Base-by-base conservation (phyloP, 176 grass and related monocot species). In the barley (Hordeum vulgare) region DNA sequence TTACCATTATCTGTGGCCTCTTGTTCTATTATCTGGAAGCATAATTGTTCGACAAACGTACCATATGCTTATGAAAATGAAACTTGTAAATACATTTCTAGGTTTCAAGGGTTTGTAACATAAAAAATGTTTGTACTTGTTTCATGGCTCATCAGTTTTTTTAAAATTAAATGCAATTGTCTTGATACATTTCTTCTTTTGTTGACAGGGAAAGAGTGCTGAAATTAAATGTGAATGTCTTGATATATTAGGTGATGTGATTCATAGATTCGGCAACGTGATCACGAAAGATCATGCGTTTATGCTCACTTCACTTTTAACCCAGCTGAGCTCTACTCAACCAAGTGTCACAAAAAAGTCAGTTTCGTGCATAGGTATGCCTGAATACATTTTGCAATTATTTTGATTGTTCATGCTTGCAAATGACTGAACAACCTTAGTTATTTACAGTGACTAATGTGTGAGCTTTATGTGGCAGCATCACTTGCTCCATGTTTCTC, bases 151-250 rank as follows among this genome's bases (percentile, higher is more conserved):
- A 26, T 40, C 26, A 54, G 51, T 21, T 56, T 21, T 5, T 56
- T 20, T 56, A 7, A 9, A 56, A 56, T 56, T 56, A 21, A 56
- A 56, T 56, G 51, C 51, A 56, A 56, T 56, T 56, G 18, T 56
- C 51, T 56, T 56, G 51, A 56, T 56, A 51, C 47, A 18, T 51
- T 51, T 33, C 36, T 83, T 65, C 21, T 63, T 81, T 76, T 62
- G 7, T 94, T 88, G 58, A 66, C 89, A 99, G 96, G 96, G 84
- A 15, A 99, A 92, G 85, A 83, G 88, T 88, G 90, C 89, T 86
- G 96, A 99, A 71, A 94, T 92, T 78, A 99, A 99, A 77, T 99
- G 96, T 6, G 93, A 99, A 65, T 99, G 86, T 21, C 91, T 99
- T 86, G 96, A 99, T 80, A 96, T 96, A 96, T 87, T 99, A 75